Percentiles rank a stretch among this genome's conserved stretches.
Evolutionary conservation across 1,139 yeast genomes (phyloP).

Genomic region (Hyphopichia burtonii): DNA sequence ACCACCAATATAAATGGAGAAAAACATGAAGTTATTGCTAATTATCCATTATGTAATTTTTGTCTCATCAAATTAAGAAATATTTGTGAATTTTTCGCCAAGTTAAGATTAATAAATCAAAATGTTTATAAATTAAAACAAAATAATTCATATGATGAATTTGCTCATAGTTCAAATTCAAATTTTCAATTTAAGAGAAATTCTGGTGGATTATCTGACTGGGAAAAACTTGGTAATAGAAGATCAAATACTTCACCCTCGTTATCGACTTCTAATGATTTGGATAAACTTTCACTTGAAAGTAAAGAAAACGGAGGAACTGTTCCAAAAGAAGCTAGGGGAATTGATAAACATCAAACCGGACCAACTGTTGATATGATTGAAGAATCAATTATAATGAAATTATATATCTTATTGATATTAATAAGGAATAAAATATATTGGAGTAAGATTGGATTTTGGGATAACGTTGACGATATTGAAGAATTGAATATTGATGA

Average conservation of each 20-base stretch:
- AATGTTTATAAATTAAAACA: conserved; percentile 41
- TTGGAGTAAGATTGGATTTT: conserved; percentile 81
- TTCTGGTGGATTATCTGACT: background rate
- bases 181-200: conserved; percentile 23
- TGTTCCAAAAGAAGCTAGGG: conserved; percentile 3
- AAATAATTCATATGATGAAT: conserved; percentile 21
- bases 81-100: conserved; percentile 75
- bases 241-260: background rate
- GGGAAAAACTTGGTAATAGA: conserved; percentile 1
- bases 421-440: conserved; percentile 51
- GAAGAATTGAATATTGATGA: conserved; percentile 31
- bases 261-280: background rate
- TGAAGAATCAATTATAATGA: conserved; percentile 26
- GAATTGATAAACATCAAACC: conserved; percentile 5
- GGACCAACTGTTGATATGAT: conserved; percentile 15
- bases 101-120: conserved; percentile 62
- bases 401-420: conserved; percentile 25
- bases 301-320: conserved; percentile 1
- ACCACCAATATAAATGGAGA: conserved; percentile 6
- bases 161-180: conserved; percentile 7
- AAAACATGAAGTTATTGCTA: conserved; percentile 29
- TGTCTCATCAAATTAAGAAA: conserved; percentile 79
- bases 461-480: conserved; percentile 45
- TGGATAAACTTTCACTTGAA: background rate
- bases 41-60: conserved; percentile 78